phyloP scores from a whole-genome alignment of 768 basidiomycete genomes.

The Lactarius sanguifluus region DNA sequence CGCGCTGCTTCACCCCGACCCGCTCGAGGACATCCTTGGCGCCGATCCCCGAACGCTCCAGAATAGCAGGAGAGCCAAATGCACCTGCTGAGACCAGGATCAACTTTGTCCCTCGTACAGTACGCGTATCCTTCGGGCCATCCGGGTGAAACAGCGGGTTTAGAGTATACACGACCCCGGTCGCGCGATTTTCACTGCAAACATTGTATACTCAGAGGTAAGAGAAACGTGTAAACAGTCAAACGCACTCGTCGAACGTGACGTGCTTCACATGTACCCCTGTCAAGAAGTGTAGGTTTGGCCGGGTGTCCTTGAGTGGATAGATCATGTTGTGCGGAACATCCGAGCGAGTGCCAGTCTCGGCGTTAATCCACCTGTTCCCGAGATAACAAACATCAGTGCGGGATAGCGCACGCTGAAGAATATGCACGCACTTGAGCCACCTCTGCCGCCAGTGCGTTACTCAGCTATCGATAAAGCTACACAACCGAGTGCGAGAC shows the following conservation, averaged over 20 bases:
- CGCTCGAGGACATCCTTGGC: conserved; percentile 34
- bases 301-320: conserved; percentile 35
- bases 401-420: background rate
- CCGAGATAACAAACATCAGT: background rate
- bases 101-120: conserved; percentile 37
- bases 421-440: conserved; percentile 36
- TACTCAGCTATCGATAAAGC: background rate
- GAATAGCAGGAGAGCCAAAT: conserved; percentile 48
- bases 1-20: conserved; percentile 32
- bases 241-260: conserved; percentile 37
- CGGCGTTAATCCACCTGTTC: conserved; percentile 50
- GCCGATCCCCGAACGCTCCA: conserved; percentile 55
- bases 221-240: background rate
- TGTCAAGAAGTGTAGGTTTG: conserved; percentile 37
- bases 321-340: conserved; percentile 45
- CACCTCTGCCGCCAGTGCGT: conserved; percentile 23
- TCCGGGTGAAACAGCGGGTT: conserved; percentile 34
- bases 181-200: conserved; percentile 38
- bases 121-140: conserved; percentile 7
- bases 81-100: conserved; percentile 44
- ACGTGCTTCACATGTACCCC: conserved; percentile 40
- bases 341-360: conserved; percentile 56
- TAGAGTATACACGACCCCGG: conserved; percentile 40
- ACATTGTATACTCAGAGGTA: too few species aligned
- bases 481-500: background rate